These are phyloP conservation scores for Penicillium paxilli DNA, from an alignment of 495 filamentous ascomycete species.

Conservation along the genomic window DNA sequence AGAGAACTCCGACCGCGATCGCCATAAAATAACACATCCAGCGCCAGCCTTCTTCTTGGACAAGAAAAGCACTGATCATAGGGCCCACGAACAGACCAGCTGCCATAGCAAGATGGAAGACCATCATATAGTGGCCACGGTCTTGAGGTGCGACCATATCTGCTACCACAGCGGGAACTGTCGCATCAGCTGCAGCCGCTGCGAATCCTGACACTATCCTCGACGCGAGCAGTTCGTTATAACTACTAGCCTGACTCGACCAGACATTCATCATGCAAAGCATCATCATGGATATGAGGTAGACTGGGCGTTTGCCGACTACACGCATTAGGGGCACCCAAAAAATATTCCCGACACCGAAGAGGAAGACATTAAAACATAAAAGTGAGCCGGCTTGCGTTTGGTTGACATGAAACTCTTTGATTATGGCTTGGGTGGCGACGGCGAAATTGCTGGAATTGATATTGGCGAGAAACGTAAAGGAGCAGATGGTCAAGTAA, in stretches of 20 bases:
- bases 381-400: conserved; percentile 29
- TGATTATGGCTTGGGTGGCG: conserved; percentile 26
- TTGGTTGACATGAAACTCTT: conserved; percentile 27
- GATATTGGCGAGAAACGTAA: conserved; percentile 34
- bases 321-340: conserved; percentile 36
- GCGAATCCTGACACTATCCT: conserved; percentile 30
- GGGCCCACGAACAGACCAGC: conserved; percentile 32
- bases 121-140: conserved; percentile 37
- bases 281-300: conserved; percentile 23
- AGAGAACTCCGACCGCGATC: conserved; percentile 17
- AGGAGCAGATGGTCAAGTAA: conserved; percentile 32
- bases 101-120: conserved; percentile 34
- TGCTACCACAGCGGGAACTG: conserved; percentile 28
- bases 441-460: conserved; percentile 37
- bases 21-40: conserved; percentile 37
- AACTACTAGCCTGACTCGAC: conserved; percentile 24
- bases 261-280: conserved; percentile 33
- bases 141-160: conserved; percentile 34
- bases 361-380: conserved; percentile 34
- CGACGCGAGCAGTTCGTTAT: conserved; percentile 27
- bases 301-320: conserved; percentile 34
- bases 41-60: conserved; percentile 29
- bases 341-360: conserved; percentile 31
- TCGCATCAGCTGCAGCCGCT: conserved; percentile 33
- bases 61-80: conserved; percentile 33